Evolutionary conservation across 495 filamentous ascomycete species (phyloP), one percentile per base, ranked within the genome.

Genomic region (Aspergillus sparsus): DNA sequence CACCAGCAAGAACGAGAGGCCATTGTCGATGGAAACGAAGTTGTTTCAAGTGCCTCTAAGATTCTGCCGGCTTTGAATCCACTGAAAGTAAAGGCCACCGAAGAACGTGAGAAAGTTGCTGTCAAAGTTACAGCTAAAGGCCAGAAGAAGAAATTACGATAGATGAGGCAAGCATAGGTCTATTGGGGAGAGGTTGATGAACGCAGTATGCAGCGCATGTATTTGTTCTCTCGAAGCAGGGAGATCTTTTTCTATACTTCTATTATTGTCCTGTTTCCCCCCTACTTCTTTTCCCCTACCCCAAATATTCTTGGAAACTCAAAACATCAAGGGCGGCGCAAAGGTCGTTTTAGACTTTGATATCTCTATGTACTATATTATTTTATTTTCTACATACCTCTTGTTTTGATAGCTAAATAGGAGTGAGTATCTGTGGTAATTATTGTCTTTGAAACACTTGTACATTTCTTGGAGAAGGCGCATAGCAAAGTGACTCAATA

Each of bases 91-190:
- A 66, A 66, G 55, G 74, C 68, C 32, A 59, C 66, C 0, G 68
- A 71, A n/a, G 73, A 77, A 47, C 73, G 73, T 13, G 74, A 77
- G 65, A 72, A 71, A 55, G 73, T 75, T 62, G 73, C 73, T 55
- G 68, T 77, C 9, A 71, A 68, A 56, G 66, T 72, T 45, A 65
- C 64, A 3, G 68, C 63, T 16, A 71, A 68, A 49, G 42, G 35
- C 1, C 56, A 46, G 37, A 71, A 73, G 66, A 71, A 69, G 65
- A 60, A 54, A 18, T 31, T 54, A 32, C 70, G 73, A 32, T 69
- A 50, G 32, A n/a, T 37, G 37, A 49, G 18, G 15, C 16, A 45
- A 66, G 49, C 66, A 51, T 67, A 47, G 52, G 62, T 53, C 8
- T 34, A 42, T 27, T 44, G 16, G 57, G 34, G 37, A n/a, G 27